These are phyloP conservation scores for Penicillium brasilianum DNA, from an alignment of 2,329 filamentous ascomycete genomes.

Conservation along the genomic window DNA sequence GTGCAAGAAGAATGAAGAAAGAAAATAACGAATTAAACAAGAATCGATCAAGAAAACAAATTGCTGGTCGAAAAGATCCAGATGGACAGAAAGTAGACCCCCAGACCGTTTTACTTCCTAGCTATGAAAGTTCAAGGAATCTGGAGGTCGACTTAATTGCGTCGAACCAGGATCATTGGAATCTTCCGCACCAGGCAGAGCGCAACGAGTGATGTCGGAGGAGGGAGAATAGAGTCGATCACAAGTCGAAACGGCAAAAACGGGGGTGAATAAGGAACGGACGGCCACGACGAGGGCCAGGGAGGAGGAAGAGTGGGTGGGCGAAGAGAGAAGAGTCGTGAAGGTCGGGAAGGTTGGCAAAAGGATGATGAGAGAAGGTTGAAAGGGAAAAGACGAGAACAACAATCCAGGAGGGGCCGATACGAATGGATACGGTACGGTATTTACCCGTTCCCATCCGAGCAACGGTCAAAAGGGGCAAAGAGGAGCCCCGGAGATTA, in stretches of 20 bases:
- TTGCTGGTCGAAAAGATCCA: constrained; percentile 26
- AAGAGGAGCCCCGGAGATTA: constrained; percentile 10
- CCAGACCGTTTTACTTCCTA: constrained; percentile 33
- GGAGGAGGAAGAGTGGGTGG: constrained; percentile 14
- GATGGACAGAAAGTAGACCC: constrained; percentile 30
- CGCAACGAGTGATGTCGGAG: constrained; percentile 14
- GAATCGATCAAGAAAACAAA: neutral
- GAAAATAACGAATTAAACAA: neutral
- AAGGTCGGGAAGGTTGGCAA: constrained; percentile 12
- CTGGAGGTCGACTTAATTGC: constrained; percentile 31
- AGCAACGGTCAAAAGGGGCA: constrained; percentile 5
- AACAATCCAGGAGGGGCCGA: constrained; percentile 13
- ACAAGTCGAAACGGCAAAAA: constrained; percentile 4
- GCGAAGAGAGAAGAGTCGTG: constrained; percentile 23
- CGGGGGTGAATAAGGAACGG: constrained; percentile 28
- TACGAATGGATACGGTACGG: constrained; percentile 13
- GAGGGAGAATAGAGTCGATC: constrained; percentile 9
- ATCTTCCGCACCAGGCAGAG: constrained; percentile 36
- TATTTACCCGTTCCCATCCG: neutral
- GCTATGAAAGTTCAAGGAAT: constrained; percentile 28
- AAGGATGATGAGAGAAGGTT: constrained; percentile 1
- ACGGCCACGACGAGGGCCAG: constrained; percentile 36
- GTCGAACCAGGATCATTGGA: constrained; percentile 30
- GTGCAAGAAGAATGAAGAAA: constrained; percentile 17
- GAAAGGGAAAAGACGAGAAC: constrained; percentile 20